Evolutionary conservation across 495 filamentous ascomycete species (phyloP).

Genomic region (Xylaria curta): DNA sequence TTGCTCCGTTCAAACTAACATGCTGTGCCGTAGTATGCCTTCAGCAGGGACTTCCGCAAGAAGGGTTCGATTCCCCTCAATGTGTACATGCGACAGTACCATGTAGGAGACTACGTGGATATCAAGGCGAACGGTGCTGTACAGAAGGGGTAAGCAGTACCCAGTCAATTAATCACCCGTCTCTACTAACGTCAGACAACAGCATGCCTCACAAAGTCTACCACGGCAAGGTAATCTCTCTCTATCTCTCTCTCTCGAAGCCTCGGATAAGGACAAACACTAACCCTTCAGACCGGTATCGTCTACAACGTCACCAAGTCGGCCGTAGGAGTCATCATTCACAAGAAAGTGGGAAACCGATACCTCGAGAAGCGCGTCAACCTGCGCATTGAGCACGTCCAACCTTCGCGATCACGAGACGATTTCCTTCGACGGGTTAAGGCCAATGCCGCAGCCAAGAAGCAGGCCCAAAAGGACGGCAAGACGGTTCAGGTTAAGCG

Average conservation of each 20-base stretch:
- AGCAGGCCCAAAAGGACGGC: conserved; percentile 87
- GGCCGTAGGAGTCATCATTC: conserved; percentile 95
- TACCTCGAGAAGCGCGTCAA: conserved; percentile 99
- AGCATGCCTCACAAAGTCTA: conserved; percentile 96
- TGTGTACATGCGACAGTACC: conserved; percentile 91
- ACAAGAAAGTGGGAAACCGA: conserved; percentile 97
- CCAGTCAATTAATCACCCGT: no score
- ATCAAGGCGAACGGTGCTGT: conserved; percentile 97
- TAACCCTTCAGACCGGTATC: conserved; percentile 73
- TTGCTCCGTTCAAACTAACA: neutral
- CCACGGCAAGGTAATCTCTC: conserved; percentile 74
- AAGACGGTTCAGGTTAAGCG: conserved; percentile 88
- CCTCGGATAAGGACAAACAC: neutral
- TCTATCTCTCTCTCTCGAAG: neutral
- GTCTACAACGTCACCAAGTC: conserved; percentile 98
- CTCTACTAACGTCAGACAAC: no score
- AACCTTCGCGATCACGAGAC: conserved; percentile 88
- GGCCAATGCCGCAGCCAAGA: conserved; percentile 89
- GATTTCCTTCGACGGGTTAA: conserved; percentile 97
- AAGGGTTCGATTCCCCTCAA: conserved; percentile 88
- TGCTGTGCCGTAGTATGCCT: conserved; percentile 71
- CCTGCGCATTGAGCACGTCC: conserved; percentile 97
- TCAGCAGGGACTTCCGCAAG: conserved; percentile 91
- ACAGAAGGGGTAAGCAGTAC: conserved; percentile 74
- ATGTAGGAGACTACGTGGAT: conserved; percentile 97